These are phyloP conservation scores for Pneumocystis jirovecii DNA, from an alignment of 1,139 yeast genomes.

Conservation along the genomic window DNA sequence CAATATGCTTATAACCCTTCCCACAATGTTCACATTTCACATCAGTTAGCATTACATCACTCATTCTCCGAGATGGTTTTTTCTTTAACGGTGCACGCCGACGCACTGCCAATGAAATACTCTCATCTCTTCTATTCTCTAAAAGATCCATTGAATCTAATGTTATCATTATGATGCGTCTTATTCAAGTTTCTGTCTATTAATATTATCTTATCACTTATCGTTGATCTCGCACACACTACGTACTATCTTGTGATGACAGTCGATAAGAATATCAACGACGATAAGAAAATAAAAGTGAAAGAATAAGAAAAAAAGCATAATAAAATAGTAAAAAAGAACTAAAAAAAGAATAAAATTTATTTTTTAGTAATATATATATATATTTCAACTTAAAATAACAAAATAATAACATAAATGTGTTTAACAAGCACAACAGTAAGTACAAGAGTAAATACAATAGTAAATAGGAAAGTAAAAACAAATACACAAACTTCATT, in stretches of 20 bases:
- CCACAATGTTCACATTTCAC: neutral
- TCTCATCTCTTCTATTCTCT: neutral
- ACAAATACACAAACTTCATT: neutral
- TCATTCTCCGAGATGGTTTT: neutral
- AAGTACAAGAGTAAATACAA: neutral
- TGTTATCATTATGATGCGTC: neutral
- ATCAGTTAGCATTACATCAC: neutral
- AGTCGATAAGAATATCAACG: neutral
- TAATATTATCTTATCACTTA: neutral
- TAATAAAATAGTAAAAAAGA: no score
- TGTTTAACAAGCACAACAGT: neutral
- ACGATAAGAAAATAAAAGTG: neutral
- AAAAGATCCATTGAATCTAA: neutral
- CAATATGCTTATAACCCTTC: neutral
- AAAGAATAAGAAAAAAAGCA: neutral
- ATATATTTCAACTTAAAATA: no score
- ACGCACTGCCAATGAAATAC: neutral
- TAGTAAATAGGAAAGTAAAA: neutral
- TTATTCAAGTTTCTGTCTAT: neutral
- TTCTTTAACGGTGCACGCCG: neutral
- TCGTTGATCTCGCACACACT: neutral
- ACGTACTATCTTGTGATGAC: neutral
- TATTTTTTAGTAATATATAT: no score
- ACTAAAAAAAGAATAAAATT: neutral
- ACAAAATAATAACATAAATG: neutral